Evolutionary conservation across 768 basidiomycete genomes (phyloP).

Genomic region (Suillus sp.): DNA sequence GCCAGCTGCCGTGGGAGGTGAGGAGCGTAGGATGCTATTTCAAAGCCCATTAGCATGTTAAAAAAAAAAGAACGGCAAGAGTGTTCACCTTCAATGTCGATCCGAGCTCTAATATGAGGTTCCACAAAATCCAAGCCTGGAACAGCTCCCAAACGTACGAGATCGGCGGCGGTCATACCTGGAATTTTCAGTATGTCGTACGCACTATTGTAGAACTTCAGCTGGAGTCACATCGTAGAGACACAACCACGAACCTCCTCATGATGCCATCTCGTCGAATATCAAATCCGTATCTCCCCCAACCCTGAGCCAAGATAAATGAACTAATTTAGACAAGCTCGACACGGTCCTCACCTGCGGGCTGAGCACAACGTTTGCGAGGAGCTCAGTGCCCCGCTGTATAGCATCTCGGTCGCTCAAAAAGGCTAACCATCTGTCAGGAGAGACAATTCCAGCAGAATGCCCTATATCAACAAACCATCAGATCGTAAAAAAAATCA

Average conservation of each 20-base stretch:
- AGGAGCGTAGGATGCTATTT: constrained; percentile 58
- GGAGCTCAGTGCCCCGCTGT: constrained; percentile 33
- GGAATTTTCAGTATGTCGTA: constrained; percentile 72
- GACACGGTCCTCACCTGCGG: constrained; percentile 41
- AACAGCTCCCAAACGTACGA: constrained; percentile 48
- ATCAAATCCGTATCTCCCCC: constrained; percentile 44
- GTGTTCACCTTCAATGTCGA: constrained; percentile 69
- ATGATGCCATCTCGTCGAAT: constrained; percentile 44
- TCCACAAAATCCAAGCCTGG: constrained; percentile 47
- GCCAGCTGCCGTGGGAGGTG: constrained; percentile 73
- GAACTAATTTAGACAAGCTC: constrained; percentile 6
- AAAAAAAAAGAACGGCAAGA: not conserved
- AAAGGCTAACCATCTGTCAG: constrained; percentile 47
- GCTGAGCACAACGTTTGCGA: constrained; percentile 38
- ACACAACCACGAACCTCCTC: constrained; percentile 39
- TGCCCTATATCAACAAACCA: constrained; percentile 33
- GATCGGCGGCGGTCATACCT: constrained; percentile 43
- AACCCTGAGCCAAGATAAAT: constrained; percentile 31
- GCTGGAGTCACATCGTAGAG: not conserved
- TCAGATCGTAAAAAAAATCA: not conserved
- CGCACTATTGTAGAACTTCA: constrained; percentile 49
- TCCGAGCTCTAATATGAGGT: constrained; percentile 54
- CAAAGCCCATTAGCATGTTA: not conserved
- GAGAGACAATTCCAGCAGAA: constrained; percentile 43
- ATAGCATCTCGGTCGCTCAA: constrained; percentile 36